Evolutionary conservation across 208 protist genomes (phyloP).

Genomic region (Leptomonas seymouri): DNA sequence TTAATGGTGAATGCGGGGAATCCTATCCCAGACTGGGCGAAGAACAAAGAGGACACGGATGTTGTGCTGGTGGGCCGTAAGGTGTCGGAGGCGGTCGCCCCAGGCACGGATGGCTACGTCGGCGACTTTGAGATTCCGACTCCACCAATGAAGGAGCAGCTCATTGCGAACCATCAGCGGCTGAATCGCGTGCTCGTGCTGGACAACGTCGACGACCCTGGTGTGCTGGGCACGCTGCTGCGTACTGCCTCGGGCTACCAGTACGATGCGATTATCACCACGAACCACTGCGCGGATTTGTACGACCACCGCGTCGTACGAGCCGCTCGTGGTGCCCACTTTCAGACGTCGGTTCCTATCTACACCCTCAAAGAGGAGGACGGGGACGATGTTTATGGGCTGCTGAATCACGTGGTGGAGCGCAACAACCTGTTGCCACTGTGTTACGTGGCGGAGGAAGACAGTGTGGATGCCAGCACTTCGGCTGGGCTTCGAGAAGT

Average conservation of each 20-base stretch:
- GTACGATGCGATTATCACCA: conserved; percentile 87
- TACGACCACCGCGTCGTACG: conserved; percentile 90
- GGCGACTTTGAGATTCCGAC: conserved; percentile 87
- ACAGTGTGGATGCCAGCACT: conserved; percentile 11
- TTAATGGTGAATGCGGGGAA: conserved; percentile 68
- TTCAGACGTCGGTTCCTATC: conserved; percentile 81
- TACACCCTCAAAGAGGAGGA: conserved; percentile 86
- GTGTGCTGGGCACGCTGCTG: conserved; percentile 79
- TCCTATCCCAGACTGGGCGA: conserved; percentile 62
- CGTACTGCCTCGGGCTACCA: conserved; percentile 82
- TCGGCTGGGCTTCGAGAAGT: neutral
- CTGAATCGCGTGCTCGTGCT: conserved; percentile 87
- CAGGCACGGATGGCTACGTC: conserved; percentile 88
- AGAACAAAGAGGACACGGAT: conserved; percentile 37
- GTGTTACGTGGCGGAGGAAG: conserved; percentile 58
- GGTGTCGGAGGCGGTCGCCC: conserved; percentile 51
- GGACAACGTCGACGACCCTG: conserved; percentile 89
- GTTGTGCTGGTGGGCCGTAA: conserved; percentile 63
- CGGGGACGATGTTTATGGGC: conserved; percentile 85
- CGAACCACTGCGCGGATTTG: conserved; percentile 89
- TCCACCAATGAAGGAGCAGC: conserved; percentile 78
- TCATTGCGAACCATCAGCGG: conserved; percentile 88
- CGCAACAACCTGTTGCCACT: conserved; percentile 81
- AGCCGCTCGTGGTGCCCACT: conserved; percentile 86
- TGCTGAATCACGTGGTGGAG: conserved; percentile 85